Base-by-base conservation (phyloP, 2,329 filamentous ascomycete species). In the Aspergillus thermomutatus region DNA sequence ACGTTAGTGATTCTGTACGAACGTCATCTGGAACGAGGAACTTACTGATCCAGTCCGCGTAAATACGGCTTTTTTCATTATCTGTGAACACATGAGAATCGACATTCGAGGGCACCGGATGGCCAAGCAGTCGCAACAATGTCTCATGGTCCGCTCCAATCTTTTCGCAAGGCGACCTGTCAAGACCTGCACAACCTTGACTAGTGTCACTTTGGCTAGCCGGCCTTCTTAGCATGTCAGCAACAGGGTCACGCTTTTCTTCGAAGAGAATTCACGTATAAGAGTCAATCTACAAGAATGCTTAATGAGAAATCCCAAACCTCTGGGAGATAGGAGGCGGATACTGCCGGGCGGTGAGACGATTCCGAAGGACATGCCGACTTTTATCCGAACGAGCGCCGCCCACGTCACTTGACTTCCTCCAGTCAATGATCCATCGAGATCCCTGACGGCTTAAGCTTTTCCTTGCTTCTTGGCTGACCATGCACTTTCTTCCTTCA, bases 1-100 rank as follows among this genome's bases (percentile, higher is more conserved):
- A 37, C 7, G 14, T 67, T 55, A 65, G 56, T 11, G 1, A 6
- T n/a, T 9, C 14, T 14, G 49, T 9, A 34, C 14, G 1, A 2
- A 21, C 3, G 3, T 19, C 11, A 1, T 5, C 5, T 28, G 19
- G 28, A 14, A 34, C 27, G 19, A 19, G 2, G 4, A 9, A 60
- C 64, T 59, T 28, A 71, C 69, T 60, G 28, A 66, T 63, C 69
- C 69, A 72, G 52, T 68, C 66, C 25, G 65, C 57, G 56, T 70
- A 70, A 21, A 70, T 66, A 17, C 59, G 60, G 41, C 54, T 57
- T 47, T 66, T 65, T 40, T 66, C 66, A 4, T 46, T 43, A 1
- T 56, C 58, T 14, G 62, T 60, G 10, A 67, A 26, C 43, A 17
- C 5, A 25, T 46, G 23, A 46, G 43, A 23, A 23, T 46, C 43